A percentile compares a stretch with the other conserved stretches of the same genome.
Conservation (phyloP, 495 filamentous ascomycete genomes). For the Ramalina intermedia region DNA sequence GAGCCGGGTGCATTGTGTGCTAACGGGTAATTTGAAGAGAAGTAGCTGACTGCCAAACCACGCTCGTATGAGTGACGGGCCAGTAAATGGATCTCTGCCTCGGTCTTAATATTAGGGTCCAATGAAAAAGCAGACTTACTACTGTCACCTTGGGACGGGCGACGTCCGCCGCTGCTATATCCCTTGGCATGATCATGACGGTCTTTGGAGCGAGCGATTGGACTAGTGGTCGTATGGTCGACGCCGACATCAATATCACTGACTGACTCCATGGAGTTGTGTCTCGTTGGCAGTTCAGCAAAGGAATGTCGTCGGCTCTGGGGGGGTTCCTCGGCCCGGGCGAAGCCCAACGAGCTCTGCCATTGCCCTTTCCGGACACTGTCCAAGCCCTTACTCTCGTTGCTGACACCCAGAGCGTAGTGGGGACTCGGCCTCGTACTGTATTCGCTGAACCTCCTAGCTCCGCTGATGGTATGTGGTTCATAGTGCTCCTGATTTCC, state of each 20-base stretch:
- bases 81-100: constrained; percentile 1
- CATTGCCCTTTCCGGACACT: constrained; percentile 72
- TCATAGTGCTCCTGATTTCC: constrained; percentile 49
- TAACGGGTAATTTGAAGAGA: constrained; percentile 28
- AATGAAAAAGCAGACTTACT: constrained; percentile 32
- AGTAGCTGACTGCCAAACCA: constrained; percentile 36
- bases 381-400: constrained; percentile 63
- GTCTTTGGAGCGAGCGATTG: constrained; percentile 22
- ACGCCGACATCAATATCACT: constrained; percentile 38
- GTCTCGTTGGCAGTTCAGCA: constrained; percentile 63
- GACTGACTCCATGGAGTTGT: constrained; percentile 51
- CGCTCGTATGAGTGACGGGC: constrained; percentile 27
- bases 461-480: constrained; percentile 29
- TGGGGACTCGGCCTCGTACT: constrained; percentile 37
- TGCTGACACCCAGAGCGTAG: constrained; percentile 35
- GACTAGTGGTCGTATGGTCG: constrained; percentile 7
- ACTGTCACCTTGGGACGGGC: constrained; percentile 24
- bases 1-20: constrained; percentile 22
- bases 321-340: constrained; percentile 49
- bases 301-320: constrained; percentile 96
- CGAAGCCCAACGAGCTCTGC: constrained; percentile 77
- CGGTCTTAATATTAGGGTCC: constrained; percentile 8
- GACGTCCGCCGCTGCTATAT: constrained; percentile 20
- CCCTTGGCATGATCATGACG: constrained; percentile 27
- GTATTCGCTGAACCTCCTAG: constrained; percentile 51